Evolutionary conservation across 495 filamentous ascomycete species (phyloP), one percentile per base, ranked within the genome.

Genomic region (Tuber microsphaerosporum): DNA sequence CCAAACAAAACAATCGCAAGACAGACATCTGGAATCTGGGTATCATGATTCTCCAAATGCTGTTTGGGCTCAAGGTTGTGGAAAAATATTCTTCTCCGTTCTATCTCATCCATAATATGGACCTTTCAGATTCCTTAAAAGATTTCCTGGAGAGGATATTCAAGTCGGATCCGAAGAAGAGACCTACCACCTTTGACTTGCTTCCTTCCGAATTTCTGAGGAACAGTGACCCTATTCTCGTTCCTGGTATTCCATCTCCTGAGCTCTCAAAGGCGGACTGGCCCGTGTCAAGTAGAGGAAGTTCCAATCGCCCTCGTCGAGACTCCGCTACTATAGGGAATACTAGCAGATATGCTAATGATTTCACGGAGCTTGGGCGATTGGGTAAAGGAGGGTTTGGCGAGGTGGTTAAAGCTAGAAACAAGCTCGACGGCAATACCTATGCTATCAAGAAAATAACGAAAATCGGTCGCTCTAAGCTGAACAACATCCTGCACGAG

Each of bases 401-500:
- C 43, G 92, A 97, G 84, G 95, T 99, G n/a, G 93, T 99, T 68
- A 94, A 94, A 83, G 94, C 95, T 10, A 88, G 96, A 74, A 97
- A 97, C 80, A 96, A 94, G 84, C 88, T 97, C 10, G 94, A 98
- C 84, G 92, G 93, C 14, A 91, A 92, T 72, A 89, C 96, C 17
- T 99, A 99, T 86, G 95, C 95, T 6, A 90, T 99, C 77, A 99
- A 99, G 84, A 97, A 97, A 81, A 96, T 99, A 73, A 92, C 90
- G 37, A 91, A 94, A 77, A 91, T 90, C 71, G 93, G 93, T 26
- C 88, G 92, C 51, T 86, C 90, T 51, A 92, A 92, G 39, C 85
- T 98, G 71, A 92, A 92, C 37, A 91, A 94, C 78, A 92, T 97
- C 39, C 85, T 98, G 42, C 97, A 93, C 46, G 95, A 99, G 84